Evolutionary conservation across 2,329 filamentous ascomycete species (phyloP), one percentile per base, ranked within the genome.

Genomic region (Pseudogymnoascus sp.): DNA sequence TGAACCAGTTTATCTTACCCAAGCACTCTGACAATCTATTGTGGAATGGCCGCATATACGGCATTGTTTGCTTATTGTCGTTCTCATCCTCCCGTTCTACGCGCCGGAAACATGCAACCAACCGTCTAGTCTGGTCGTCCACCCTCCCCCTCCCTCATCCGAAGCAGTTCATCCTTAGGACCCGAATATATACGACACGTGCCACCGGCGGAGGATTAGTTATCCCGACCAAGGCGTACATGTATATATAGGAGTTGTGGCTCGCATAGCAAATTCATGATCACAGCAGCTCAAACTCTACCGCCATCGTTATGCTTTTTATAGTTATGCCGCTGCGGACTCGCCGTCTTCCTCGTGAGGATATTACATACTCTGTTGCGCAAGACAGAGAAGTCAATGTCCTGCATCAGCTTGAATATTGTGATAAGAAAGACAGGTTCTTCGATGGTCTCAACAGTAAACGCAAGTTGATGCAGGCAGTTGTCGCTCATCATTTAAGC

Each of bases 401-500:
- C 41, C 41, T 45, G 4, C 18, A 45, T 23, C 18, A 23, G 18
- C 49, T 67, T 25, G 40, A 52, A 49, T 67, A 67, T 37, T 64
- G 62, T 21, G 16, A 69, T 9, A 64, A 68, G 62, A 60, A 64
- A 35, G 2, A 40, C 14, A 45, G 64, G 33, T 72, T 69, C 62
- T 73, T 69, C 65, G 28, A 65, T 18, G 43, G 63, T 18, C 59
- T 71, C 33, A 59, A 62, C 18, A 8, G 61, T 31, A 65, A 65
- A 35, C 65, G 66, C 23, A 59, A 60, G 1, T 65, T 64, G 12
- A 71, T 74, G 11, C 65, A 72, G 62, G 64, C 40, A 60, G 63
- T 71, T 16, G 68, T 72, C 16, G 64, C 70, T 28, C 66, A 69
- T 62, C 71, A 74, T 67, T 65, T 75, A 2, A 60, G 65, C 14